Evolutionary conservation across 805 yeast species (phyloP).

Genomic region (Yamadazyma philogaea): DNA sequence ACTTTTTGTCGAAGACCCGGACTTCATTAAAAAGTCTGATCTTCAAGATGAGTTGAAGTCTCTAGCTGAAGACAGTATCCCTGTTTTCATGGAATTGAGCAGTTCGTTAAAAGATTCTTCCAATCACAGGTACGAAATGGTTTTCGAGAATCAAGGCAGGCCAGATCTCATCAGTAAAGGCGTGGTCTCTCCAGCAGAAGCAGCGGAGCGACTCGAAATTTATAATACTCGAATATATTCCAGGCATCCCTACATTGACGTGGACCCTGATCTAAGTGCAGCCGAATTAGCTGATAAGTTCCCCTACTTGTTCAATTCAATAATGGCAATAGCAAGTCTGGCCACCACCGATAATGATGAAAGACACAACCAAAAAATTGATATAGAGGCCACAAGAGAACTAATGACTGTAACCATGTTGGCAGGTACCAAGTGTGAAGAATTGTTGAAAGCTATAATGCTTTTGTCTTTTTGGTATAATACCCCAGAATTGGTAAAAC

Average conservation of each 20-base stretch:
- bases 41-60: conserved; percentile 41
- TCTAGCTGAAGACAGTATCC: conserved; percentile 29
- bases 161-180: conserved; percentile 58
- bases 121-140: conserved; percentile 36
- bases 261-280: conserved; percentile 44
- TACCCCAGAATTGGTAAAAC: conserved; percentile 76
- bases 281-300: conserved; percentile 47
- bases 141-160: conserved; percentile 19
- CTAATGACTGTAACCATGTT: conserved; percentile 60
- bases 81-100: conserved; percentile 42
- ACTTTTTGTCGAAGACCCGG: conserved; percentile 15
- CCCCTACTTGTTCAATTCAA: conserved; percentile 62
- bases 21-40: conserved; percentile 31
- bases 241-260: conserved; percentile 54
- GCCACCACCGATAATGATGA: conserved; percentile 32
- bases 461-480: conserved; percentile 76
- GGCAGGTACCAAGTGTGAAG: conserved; percentile 67
- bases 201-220: conserved; percentile 47
- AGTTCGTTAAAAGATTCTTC: conserved; percentile 45
- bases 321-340: conserved; percentile 60
- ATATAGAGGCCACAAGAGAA: conserved; percentile 50
- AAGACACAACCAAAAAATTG: conserved; percentile 46
- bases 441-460: conserved; percentile 60
- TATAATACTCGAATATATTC: conserved; percentile 49
- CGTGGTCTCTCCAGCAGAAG: conserved; percentile 56